Conservation (phyloP, 2,329 filamentous ascomycete genomes). For the Pseudopithomyces chartarum region DNA sequence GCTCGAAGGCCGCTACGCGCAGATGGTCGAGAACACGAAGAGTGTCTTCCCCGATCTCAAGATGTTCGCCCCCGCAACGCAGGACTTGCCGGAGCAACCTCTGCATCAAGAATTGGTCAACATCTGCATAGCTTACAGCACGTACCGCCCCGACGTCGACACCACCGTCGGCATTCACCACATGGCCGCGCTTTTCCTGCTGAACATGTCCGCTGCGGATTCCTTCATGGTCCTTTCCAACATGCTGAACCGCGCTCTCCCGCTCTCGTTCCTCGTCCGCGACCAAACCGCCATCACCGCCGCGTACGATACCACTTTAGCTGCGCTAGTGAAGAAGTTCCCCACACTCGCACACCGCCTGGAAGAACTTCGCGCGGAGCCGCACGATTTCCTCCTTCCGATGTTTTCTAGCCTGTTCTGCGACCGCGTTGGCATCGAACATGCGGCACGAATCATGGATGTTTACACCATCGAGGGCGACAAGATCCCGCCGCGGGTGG, state of each 20-base stretch:
- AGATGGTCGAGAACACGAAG: constrained; percentile 60
- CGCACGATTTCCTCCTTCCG: constrained; percentile 59
- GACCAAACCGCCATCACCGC: constrained; percentile 72
- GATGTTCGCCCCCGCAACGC: constrained; percentile 64
- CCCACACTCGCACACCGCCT: constrained; percentile 67
- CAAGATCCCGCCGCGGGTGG: constrained; percentile 70
- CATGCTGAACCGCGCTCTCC: constrained; percentile 74
- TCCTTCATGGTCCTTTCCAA: constrained; percentile 77
- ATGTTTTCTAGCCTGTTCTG: constrained; percentile 69
- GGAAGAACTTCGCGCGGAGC: constrained; percentile 49
- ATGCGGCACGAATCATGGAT: constrained; percentile 77
- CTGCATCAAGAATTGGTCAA: constrained; percentile 71
- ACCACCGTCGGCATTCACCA: constrained; percentile 77
- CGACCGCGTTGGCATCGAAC: constrained; percentile 68
- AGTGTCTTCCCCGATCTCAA: constrained; percentile 73
- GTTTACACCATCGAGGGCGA: constrained; percentile 85
- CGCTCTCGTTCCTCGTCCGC: constrained; percentile 74
- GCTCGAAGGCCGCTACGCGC: constrained; percentile 29
- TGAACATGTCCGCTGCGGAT: constrained; percentile 69
- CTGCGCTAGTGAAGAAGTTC: constrained; percentile 69
- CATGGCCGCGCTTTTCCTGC: constrained; percentile 72
- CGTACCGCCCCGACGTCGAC: constrained; percentile 82
- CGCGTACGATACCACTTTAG: constrained; percentile 71
- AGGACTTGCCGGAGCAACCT: constrained; percentile 58
- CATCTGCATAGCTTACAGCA: constrained; percentile 76